A percentile compares a stretch with the other conserved stretches of the same genome.
Evolutionary conservation across 2,329 filamentous ascomycete species (phyloP).

Genomic region (Arthrobotrys iridis): DNA sequence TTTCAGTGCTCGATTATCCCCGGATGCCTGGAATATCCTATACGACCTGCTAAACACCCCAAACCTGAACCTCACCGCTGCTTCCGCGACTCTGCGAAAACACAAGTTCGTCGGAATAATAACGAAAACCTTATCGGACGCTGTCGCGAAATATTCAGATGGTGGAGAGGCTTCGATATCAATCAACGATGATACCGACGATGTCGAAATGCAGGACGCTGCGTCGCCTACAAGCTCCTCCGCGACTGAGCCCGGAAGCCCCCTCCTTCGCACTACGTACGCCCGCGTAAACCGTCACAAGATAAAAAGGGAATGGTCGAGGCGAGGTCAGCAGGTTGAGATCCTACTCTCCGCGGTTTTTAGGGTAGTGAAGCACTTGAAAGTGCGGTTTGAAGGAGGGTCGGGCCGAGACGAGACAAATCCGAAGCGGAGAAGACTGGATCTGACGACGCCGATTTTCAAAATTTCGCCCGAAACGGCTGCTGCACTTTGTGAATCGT

Average conservation of each 20-base stretch:
- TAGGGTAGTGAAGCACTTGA: constrained; percentile 19
- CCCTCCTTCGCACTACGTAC: constrained; percentile 36
- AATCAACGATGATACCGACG: background rate
- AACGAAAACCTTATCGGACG: constrained; percentile 39
- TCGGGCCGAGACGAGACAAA: background rate
- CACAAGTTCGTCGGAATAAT: constrained; percentile 48
- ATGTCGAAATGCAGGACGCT: constrained; percentile 43
- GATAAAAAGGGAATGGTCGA: constrained; percentile 13
- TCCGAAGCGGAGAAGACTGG: constrained; percentile 35
- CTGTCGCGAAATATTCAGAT: constrained; percentile 21
- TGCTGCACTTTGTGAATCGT: constrained; percentile 21
- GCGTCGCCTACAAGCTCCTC: constrained; percentile 41
- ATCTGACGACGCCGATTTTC: constrained; percentile 33
- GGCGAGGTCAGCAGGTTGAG: constrained; percentile 26
- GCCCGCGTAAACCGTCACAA: background rate
- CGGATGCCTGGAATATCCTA: constrained; percentile 35
- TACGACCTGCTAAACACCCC: constrained; percentile 26
- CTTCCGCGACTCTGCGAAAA: constrained; percentile 25
- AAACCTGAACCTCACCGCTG: constrained; percentile 15
- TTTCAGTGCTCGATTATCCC: constrained; percentile 36
- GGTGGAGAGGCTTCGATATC: background rate
- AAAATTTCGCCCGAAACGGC: constrained; percentile 33
- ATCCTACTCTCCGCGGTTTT: constrained; percentile 24
- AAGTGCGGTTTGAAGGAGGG: constrained; percentile 17
- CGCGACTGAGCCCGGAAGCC: constrained; percentile 39